Evolutionary conservation across 192 early-diverging fungal species (phyloP).

Genomic region (Fimicolochytrium jonesii): DNA sequence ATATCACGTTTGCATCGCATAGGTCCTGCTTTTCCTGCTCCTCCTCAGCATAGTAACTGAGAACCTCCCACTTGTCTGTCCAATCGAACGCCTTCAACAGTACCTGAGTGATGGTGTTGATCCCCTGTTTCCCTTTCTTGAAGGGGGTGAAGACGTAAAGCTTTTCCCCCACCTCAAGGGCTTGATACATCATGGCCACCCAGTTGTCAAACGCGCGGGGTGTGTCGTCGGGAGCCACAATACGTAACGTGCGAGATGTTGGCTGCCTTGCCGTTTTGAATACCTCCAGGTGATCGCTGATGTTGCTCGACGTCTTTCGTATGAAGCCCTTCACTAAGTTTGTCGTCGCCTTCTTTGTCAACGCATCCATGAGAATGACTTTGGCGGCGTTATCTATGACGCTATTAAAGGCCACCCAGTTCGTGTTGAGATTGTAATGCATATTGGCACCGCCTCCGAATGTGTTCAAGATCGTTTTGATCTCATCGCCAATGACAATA

Average conservation of each 20-base stretch:
- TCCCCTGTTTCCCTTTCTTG: background rate
- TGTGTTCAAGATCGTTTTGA: conserved; percentile 7
- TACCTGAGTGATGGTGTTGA: background rate
- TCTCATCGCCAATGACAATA: conserved; percentile 9
- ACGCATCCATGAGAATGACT: conserved; percentile 22
- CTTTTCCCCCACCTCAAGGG: conserved; percentile 3
- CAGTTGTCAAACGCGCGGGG: conserved; percentile 11
- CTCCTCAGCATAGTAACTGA: conserved; percentile 22
- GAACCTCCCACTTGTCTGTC: background rate
- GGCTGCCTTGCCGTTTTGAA: background rate
- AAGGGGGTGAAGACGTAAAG: conserved; percentile 20
- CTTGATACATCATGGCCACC: background rate
- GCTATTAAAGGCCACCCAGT: background rate
- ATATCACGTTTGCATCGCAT: background rate
- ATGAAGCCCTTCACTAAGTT: conserved; percentile 6
- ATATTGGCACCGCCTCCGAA: conserved; percentile 2
- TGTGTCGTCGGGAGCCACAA: background rate
- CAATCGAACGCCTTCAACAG: background rate
- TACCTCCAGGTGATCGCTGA: background rate
- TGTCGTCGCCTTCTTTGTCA: background rate
- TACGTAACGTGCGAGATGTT: too few relatives aligned
- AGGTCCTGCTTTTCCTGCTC: conserved; percentile 11
- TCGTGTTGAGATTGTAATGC: background rate
- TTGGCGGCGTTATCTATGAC: conserved; percentile 1
- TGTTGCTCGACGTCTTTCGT: background rate